Conservation (phyloP, 352 stramenopile genomes). For the Pythium diclinum region DNA sequence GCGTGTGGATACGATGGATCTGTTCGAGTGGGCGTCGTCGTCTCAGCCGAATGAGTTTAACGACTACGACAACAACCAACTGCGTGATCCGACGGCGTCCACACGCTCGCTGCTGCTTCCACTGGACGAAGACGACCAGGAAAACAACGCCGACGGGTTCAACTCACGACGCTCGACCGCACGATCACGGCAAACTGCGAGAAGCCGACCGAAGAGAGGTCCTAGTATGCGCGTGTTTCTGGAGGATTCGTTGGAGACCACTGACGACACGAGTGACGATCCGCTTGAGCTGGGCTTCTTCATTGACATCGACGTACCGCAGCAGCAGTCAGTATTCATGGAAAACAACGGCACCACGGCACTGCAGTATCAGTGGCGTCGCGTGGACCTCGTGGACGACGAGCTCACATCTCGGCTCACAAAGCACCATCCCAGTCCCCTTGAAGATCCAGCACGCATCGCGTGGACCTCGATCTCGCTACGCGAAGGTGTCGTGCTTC, state of each 20-base stretch:
- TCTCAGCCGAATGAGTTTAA: not conserved
- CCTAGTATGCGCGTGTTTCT: slow-evolving; percentile 18
- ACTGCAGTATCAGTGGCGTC: slow-evolving; percentile 62
- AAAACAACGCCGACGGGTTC: slow-evolving; percentile 12
- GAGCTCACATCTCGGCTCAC: slow-evolving; percentile 15
- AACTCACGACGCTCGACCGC: slow-evolving; percentile 20
- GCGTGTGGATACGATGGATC: slow-evolving; percentile 49
- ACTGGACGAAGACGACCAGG: slow-evolving; percentile 18
- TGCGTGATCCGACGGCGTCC: not conserved
- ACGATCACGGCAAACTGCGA: slow-evolving; percentile 4
- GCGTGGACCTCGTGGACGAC: slow-evolving; percentile 17
- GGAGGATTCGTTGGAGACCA: not conserved
- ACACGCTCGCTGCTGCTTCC: slow-evolving; percentile 21
- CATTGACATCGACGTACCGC: slow-evolving; percentile 32
- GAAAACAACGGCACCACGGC: slow-evolving; percentile 52
- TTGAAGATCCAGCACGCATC: slow-evolving; percentile 22
- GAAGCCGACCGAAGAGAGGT: slow-evolving; percentile 8
- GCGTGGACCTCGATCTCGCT: slow-evolving; percentile 47
- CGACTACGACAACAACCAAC: slow-evolving; percentile 18
- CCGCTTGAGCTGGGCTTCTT: slow-evolving; percentile 44
- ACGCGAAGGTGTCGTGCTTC: slow-evolving; percentile 45
- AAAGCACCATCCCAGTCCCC: slow-evolving; percentile 6
- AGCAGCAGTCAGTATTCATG: slow-evolving; percentile 39
- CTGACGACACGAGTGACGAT: not conserved
- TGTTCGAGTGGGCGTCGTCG: slow-evolving; percentile 68